Conservation (phyloP, 108 stramenopile species). For the Skeletonema menzelii region DNA sequence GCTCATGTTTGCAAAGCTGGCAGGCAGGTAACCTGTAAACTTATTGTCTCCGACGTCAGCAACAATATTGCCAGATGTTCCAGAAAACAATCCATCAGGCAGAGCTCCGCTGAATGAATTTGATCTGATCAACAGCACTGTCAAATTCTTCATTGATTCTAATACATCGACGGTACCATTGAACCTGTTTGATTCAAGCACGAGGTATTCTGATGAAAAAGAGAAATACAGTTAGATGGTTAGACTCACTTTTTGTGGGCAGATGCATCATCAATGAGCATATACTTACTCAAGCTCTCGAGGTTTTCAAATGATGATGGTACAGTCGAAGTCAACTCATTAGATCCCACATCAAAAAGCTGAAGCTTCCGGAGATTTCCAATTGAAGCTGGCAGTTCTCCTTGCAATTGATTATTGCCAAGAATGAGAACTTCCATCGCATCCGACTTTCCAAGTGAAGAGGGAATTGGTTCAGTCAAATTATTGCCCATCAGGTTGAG, state of each 20-base stretch:
- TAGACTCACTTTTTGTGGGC: background rate
- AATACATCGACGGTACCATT: background rate
- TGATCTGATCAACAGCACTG: background rate
- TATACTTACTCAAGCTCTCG: background rate
- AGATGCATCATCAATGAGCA: background rate
- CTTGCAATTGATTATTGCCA: background rate
- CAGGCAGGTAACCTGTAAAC: background rate
- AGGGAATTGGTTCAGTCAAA: constrained; percentile 3
- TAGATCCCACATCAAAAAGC: constrained; percentile 5
- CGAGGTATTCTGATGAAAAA: background rate
- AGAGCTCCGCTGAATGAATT: constrained; percentile 1
- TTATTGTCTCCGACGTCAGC: background rate
- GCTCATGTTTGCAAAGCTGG: background rate
- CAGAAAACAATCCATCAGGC: background rate
- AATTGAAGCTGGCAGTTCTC: constrained; percentile 1
- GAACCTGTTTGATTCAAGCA: constrained; percentile 1
- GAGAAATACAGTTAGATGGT: background rate
- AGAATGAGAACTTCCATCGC: background rate
- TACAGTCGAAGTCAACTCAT: constrained; percentile 8
- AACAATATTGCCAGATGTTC: background rate
- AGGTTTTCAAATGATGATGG: constrained; percentile 1
- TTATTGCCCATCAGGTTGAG: constrained; percentile 6
- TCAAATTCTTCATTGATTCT: background rate
- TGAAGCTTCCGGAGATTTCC: background rate
- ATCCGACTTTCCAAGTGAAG: constrained; percentile 4